Percentiles rank a stretch among this genome's conserved stretches.
Conservation (phyloP, 139 green algal genomes). For the Haematococcus lacustris region DNA sequence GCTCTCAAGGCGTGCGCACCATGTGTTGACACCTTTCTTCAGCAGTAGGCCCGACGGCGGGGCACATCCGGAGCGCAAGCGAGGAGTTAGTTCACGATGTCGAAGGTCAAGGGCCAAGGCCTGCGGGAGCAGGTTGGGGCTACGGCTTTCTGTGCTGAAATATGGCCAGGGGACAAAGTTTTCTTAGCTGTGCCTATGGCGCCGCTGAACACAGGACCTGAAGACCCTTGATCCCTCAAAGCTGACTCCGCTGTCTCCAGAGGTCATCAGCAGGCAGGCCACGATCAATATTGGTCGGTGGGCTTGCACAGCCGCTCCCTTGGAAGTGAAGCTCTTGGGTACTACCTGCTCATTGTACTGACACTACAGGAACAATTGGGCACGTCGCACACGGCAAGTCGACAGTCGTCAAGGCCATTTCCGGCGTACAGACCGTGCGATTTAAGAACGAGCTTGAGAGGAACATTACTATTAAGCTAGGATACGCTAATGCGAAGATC, state of each 20-base stretch:
- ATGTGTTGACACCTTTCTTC: too few relatives aligned
- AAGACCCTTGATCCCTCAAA: constrained; percentile 73
- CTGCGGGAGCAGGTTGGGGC: constrained; percentile 7
- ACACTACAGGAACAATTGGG: constrained; percentile 86
- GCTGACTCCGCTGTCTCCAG: constrained; percentile 89
- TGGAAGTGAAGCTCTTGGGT: background rate
- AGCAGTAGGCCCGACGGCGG: too few relatives aligned
- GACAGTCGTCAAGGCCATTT: constrained; percentile 99
- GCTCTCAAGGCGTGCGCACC: too few relatives aligned
- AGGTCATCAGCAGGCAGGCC: constrained; percentile 96
- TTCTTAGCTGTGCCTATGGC: background rate
- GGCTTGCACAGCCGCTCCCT: background rate
- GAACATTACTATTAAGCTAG: constrained; percentile 99
- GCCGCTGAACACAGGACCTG: constrained; percentile 76
- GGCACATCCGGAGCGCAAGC: too few relatives aligned
- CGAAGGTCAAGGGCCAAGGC: constrained; percentile 5
- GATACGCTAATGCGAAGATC: constrained; percentile 99
- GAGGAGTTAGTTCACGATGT: too few relatives aligned
- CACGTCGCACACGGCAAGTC: constrained; percentile 99
- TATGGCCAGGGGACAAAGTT: background rate
- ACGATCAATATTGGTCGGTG: constrained; percentile 98
- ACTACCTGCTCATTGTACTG: background rate
- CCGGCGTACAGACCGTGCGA: constrained; percentile 96
- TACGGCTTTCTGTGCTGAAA: background rate
- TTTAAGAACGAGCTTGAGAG: constrained; percentile 99